phyloP scores from a whole-genome alignment of 148 eudicot species.

The Suaeda aralocaspica region DNA sequence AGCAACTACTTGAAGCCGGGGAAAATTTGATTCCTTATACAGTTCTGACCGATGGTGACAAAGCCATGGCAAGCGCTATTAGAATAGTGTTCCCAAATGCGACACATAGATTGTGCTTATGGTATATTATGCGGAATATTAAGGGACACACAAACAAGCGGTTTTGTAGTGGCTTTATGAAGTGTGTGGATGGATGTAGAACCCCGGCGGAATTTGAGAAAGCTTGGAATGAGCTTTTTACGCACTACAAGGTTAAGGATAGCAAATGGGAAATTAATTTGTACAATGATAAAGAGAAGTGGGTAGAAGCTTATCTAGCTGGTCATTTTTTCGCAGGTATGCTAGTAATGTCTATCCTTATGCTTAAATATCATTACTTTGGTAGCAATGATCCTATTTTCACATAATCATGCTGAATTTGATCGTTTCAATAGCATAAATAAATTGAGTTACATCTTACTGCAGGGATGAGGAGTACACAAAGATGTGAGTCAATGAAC shows the following conservation, averaged over 20 bases:
- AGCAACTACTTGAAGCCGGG: background rate
- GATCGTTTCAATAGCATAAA: no score
- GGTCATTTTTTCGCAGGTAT: background rate
- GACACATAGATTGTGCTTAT: background rate
- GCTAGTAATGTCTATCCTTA: no score
- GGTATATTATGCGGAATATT: background rate
- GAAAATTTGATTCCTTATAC: background rate
- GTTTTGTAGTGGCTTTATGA: constrained; percentile 10
- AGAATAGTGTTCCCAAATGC: background rate
- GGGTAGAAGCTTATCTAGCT: background rate
- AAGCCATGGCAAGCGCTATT: background rate
- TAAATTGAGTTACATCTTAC: no score
- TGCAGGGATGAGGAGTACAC: no score
- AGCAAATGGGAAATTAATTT: background rate
- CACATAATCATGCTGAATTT: no score
- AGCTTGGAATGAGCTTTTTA: background rate
- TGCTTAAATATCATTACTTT: no score
- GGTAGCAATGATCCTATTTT: no score
- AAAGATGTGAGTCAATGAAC: no score
- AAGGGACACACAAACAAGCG: background rate
- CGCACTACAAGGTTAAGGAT: background rate
- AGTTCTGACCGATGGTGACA: background rate
- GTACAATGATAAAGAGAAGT: background rate
- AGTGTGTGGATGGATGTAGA: background rate
- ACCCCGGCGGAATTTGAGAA: background rate